These are phyloP conservation scores for Tubosaeta sp. DNA, from an alignment of 768 basidiomycete genomes.

Conservation along the genomic window DNA sequence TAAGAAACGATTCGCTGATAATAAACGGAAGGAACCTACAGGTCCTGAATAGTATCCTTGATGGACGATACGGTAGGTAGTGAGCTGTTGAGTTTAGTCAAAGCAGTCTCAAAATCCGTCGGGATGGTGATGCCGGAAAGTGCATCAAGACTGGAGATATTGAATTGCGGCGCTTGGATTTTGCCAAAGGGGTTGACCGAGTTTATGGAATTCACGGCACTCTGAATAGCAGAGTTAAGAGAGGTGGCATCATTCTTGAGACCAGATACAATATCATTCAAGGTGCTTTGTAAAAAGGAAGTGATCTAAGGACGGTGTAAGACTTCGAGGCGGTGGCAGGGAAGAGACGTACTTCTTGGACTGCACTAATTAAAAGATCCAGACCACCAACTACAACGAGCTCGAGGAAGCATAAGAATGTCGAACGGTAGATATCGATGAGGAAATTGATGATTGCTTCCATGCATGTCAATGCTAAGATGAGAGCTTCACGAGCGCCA, in stretches of 20 bases:
- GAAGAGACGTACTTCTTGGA: constrained; percentile 62
- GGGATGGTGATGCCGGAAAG: constrained; percentile 82
- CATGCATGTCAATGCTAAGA: constrained; percentile 75
- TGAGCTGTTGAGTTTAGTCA: constrained; percentile 74
- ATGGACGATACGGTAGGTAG: constrained; percentile 77
- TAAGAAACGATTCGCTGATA: not conserved
- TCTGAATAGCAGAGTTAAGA: constrained; percentile 66
- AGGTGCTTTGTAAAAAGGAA: constrained; percentile 54
- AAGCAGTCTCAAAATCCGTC: constrained; percentile 63
- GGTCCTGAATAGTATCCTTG: constrained; percentile 56
- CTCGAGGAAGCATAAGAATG: constrained; percentile 91
- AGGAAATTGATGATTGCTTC: constrained; percentile 89
- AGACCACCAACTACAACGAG: constrained; percentile 81
- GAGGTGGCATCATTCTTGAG: constrained; percentile 68
- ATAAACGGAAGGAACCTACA: constrained; percentile 47
- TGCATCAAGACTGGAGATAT: constrained; percentile 66
- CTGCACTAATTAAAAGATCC: constrained; percentile 74
- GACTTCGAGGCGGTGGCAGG: not conserved
- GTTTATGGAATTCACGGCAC: constrained; percentile 65
- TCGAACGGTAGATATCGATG: constrained; percentile 87
- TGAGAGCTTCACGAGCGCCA: constrained; percentile 68
- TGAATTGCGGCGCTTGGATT: constrained; percentile 66
- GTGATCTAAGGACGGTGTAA: constrained; percentile 54
- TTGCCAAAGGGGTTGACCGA: constrained; percentile 69
- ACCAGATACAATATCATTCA: constrained; percentile 56